These are phyloP conservation scores for Cladobotryum protrusum DNA, from an alignment of 2,329 filamentous ascomycete genomes.

Conservation along the genomic window DNA sequence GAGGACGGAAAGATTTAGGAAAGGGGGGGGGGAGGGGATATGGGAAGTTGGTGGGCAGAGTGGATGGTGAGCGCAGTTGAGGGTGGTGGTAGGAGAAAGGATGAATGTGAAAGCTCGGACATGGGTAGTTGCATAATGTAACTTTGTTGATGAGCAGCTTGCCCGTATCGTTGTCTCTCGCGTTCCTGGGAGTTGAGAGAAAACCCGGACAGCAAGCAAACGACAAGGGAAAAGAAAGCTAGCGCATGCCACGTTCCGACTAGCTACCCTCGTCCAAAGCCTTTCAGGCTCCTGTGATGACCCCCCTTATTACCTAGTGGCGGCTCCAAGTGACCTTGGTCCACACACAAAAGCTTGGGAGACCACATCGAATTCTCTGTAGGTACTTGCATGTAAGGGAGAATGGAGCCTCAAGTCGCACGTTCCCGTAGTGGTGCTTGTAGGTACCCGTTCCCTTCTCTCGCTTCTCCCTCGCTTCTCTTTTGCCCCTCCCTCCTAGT, in stretches of 20 bases:
- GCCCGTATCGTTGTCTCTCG: too few relatives aligned
- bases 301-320: too few relatives aligned
- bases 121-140: conserved; percentile 1
- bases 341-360: conserved; percentile 4
- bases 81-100: conserved; percentile 8
- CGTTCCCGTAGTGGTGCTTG: too few relatives aligned
- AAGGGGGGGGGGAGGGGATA: too few relatives aligned
- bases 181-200: too few relatives aligned
- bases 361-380: not conserved
- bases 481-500: not conserved
- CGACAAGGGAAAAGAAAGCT: not conserved
- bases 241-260: not conserved
- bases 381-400: too few relatives aligned
- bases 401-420: not conserved
- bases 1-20: conserved; percentile 12
- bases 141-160: too few relatives aligned
- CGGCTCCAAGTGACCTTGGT: too few relatives aligned
- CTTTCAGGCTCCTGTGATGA: too few relatives aligned
- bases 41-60: conserved; percentile 3
- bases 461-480: not conserved
- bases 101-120: conserved; percentile 2
- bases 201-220: not conserved
- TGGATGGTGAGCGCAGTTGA: not conserved
- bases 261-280: not conserved
- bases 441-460: not conserved